Conservation (phyloP, 2,329 filamentous ascomycete species). For the Elsinoe necatrix region DNA sequence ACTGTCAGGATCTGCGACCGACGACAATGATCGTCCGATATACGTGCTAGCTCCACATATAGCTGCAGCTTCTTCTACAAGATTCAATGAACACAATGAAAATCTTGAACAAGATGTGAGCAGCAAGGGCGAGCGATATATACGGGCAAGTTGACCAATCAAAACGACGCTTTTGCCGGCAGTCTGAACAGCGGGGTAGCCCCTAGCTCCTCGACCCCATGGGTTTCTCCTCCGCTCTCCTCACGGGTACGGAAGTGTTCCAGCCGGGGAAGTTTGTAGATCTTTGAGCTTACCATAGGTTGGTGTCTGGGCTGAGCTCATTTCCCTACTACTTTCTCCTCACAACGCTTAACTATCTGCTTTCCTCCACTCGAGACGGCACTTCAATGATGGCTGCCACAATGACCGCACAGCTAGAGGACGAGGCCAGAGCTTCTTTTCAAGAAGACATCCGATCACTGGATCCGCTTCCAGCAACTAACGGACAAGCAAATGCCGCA, state of each 20-base stretch:
- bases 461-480: neutral
- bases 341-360: neutral
- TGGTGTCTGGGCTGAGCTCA: neutral
- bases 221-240: neutral
- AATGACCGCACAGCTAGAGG: slow-evolving; percentile 3
- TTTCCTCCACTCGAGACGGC: neutral
- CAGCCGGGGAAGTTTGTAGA: neutral
- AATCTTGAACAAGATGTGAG: too few relatives aligned
- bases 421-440: neutral
- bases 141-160: neutral
- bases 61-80: too few relatives aligned
- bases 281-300: neutral
- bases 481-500: neutral
- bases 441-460: neutral
- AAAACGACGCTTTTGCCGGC: neutral
- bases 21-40: too few relatives aligned
- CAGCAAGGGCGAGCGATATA: neutral
- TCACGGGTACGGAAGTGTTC: slow-evolving; percentile 3
- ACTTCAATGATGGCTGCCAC: neutral
- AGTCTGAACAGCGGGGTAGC: neutral
- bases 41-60: too few relatives aligned
- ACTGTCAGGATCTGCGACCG: too few relatives aligned
- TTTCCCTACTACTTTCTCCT: neutral
- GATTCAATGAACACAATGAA: too few relatives aligned
- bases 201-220: neutral